Conservation (phyloP, 2,329 filamentous ascomycete species). For the Stenocarpella maydis region DNA sequence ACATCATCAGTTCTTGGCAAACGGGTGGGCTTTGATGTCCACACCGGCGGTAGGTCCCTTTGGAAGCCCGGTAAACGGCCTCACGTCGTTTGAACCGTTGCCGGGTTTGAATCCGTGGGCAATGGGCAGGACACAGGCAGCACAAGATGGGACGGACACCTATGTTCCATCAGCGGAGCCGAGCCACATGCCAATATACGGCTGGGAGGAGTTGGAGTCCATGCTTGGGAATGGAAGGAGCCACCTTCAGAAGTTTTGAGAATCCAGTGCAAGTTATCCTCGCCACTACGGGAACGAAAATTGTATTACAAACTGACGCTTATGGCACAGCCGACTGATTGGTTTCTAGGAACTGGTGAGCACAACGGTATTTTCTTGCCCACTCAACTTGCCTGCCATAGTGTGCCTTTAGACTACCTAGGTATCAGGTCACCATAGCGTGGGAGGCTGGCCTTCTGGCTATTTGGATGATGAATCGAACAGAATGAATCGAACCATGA, state of each 20-base stretch:
- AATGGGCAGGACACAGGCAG: not conserved
- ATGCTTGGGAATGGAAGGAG: constrained; percentile 19
- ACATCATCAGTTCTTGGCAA: not conserved
- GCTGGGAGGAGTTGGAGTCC: constrained; percentile 22
- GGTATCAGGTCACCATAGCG: not conserved
- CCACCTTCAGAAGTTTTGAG: not conserved
- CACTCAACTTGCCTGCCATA: not conserved
- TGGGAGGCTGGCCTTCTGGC: not conserved
- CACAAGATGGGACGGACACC: not conserved
- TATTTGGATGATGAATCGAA: not conserved
- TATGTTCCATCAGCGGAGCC: too few species aligned
- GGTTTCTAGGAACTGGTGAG: not conserved
- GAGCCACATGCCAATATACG: not conserved
- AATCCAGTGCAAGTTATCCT: not conserved
- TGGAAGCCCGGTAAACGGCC: not conserved
- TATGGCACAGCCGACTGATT: not conserved
- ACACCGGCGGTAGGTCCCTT: not conserved
- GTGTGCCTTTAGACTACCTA: not conserved
- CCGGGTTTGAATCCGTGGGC: constrained; percentile 5
- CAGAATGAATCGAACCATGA: not conserved
- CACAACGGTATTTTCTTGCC: not conserved
- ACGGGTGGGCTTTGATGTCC: not conserved
- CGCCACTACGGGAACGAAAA: not conserved
- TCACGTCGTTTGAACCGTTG: not conserved
- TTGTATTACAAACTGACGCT: not conserved